phyloP scores from a whole-genome alignment of 2,329 filamentous ascomycete species.

The Juglanconis oblonga region DNA sequence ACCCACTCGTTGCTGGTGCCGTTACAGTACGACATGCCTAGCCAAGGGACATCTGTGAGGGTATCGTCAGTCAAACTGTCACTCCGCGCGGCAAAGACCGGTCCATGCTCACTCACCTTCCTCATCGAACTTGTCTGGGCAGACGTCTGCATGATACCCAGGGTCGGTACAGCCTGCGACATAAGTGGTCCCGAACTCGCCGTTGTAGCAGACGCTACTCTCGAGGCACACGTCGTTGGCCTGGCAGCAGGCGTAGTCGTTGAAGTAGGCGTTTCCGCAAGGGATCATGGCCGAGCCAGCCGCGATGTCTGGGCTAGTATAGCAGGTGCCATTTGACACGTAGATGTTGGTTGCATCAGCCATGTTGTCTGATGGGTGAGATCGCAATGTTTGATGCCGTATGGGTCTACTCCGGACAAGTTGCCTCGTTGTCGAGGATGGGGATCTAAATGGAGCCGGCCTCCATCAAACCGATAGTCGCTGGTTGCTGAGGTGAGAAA shows the following conservation, averaged over 20 bases:
- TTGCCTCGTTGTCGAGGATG: no score
- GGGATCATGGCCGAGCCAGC: conserved; percentile 25
- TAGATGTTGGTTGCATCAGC: conserved; percentile 19
- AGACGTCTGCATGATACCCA: conserved; percentile 28
- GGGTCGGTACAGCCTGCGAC: conserved; percentile 36
- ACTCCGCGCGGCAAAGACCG: not conserved
- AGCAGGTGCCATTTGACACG: conserved; percentile 34
- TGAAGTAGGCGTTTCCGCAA: conserved; percentile 31
- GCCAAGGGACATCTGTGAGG: conserved; percentile 23
- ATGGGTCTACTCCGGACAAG: no score
- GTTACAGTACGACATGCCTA: conserved; percentile 34
- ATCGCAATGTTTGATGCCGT: not conserved
- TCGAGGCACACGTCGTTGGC: conserved; percentile 31
- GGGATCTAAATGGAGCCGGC: no score
- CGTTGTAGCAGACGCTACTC: conserved; percentile 23
- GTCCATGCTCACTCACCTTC: conserved; percentile 3
- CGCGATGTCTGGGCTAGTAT: conserved; percentile 18
- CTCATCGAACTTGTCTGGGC: conserved; percentile 30
- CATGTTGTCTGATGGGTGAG: not conserved
- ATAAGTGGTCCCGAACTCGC: conserved; percentile 28
- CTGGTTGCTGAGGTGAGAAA: no score
- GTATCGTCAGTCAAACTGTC: not conserved
- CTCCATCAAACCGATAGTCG: no score
- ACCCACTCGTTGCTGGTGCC: conserved; percentile 30
- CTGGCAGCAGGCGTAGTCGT: conserved; percentile 30